Evolutionary conservation across 164 flowering plant species (phyloP).

Genomic region (Umbilicus rupestris): DNA sequence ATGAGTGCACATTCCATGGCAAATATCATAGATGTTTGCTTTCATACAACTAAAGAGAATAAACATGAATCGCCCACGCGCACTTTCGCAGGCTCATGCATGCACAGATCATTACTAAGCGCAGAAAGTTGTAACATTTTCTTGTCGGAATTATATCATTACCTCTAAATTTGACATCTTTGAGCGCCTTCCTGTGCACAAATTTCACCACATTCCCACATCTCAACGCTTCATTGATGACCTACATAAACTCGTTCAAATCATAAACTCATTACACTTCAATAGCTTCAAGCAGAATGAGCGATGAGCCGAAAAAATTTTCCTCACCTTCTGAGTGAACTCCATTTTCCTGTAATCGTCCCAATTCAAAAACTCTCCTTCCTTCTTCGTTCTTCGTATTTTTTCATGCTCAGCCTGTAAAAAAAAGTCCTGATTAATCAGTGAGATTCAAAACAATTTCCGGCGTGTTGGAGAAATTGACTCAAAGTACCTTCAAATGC

Average conservation of each 20-base stretch:
- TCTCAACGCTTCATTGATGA: constrained; percentile 59
- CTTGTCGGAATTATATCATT: not conserved
- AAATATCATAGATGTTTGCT: not conserved
- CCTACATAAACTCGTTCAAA: constrained; percentile 21
- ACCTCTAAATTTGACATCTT: constrained; percentile 63
- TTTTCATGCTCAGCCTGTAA: constrained; percentile 38
- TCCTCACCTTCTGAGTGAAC: constrained; percentile 47
- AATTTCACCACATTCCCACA: constrained; percentile 63
- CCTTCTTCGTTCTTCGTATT: constrained; percentile 34
- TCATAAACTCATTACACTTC: not conserved
- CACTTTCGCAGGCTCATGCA: not conserved
- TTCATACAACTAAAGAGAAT: not conserved
- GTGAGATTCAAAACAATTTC: too few species aligned
- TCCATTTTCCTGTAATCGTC: constrained; percentile 61
- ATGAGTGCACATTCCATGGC: not conserved
- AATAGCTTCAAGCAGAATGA: not conserved
- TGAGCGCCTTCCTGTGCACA: constrained; percentile 67
- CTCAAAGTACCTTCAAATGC: constrained; percentile 52
- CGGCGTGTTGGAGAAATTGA: too few species aligned
- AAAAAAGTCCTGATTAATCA: not conserved
- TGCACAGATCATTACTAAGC: not conserved
- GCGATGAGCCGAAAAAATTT: not conserved
- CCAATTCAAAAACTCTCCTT: constrained; percentile 43
- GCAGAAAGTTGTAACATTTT: not conserved
- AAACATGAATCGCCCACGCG: not conserved